Base-by-base conservation (phyloP, 805 yeast genomes). In the Candida schatavii region DNA sequence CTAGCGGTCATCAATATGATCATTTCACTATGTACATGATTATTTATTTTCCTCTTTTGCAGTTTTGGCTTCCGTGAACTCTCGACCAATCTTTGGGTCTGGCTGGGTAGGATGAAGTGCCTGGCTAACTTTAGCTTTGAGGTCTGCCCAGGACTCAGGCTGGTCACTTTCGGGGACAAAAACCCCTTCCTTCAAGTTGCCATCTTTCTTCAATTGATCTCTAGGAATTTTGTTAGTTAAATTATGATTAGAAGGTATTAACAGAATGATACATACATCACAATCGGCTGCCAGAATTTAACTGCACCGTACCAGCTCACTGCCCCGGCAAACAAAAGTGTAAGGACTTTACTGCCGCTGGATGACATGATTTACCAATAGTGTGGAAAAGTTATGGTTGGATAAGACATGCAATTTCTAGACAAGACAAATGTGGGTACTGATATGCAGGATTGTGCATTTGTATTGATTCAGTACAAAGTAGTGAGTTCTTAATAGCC, bases 281-380 rank as follows among this genome's bases (percentile, higher is more conserved):
- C 75, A 14, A 85, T 58, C 2, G 95, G 95, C 50, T 82, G 82
- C 68, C 87, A 85, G 62, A 85, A 85, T 55, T 74, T 78, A 42
- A 78, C 62, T 2, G 86, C 87, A 15, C 70, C 58, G 43, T 69
- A 69, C 70, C 72, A 68, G 42, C 72, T 61, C 26, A 66, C 39
- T 2, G 48, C 55, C 4, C 53, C 56, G 9, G 49, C 55, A 23
- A 51, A 46, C 37, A 46, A 37, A 15, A 53, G 35, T 3, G 58
- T 47, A 13, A 54, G 10, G 7, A 48, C 55, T 43, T 55, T 56
- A 3, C 40, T 40, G 14, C 57, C 61, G 13, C 11, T 26, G 14
- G 36, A 28, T n/a, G 46, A 43, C 49, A 46, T 43, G 21, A 3
- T 25, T 34, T 56, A 61, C n/a, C 14, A 13, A 29, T 29, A 23